A percentile compares a stretch with the other conserved stretches of the same genome.
Evolutionary conservation across 441 rosid genomes (phyloP).

Genomic region (Biscutella laevigata): DNA sequence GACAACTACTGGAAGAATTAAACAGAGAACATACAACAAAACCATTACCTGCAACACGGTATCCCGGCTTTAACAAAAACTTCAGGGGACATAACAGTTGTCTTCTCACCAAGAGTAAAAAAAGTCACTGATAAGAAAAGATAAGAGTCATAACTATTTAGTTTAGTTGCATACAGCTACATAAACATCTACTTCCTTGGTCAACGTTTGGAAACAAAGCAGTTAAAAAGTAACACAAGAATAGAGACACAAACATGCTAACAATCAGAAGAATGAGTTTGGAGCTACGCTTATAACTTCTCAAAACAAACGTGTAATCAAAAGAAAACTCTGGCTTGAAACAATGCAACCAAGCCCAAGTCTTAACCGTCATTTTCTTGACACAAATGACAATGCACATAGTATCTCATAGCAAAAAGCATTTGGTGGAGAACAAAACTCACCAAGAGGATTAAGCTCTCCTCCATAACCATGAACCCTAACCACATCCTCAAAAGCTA

Average conservation of each 20-base stretch:
- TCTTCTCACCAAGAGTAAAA: slow-evolving; percentile 90
- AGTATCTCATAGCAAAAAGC: slow-evolving; percentile 31
- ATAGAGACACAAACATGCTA: not conserved
- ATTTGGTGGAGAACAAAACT: not conserved
- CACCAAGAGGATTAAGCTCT: slow-evolving; percentile 95
- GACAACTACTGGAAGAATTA: not conserved
- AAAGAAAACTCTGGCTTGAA: too few species aligned
- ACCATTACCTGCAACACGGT: slow-evolving; percentile 89
- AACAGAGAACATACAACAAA: slow-evolving; percentile 23
- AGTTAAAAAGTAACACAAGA: not conserved
- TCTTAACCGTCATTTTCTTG: not conserved
- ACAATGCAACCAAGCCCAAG: slow-evolving; percentile 1
- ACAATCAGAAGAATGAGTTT: not conserved
- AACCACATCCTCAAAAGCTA: slow-evolving; percentile 92
- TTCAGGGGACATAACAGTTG: slow-evolving; percentile 97
- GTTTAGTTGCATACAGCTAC: slow-evolving; percentile 1
- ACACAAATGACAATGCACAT: slow-evolving; percentile 21
- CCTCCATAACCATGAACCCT: slow-evolving; percentile 90
- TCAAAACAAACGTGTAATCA: not conserved
- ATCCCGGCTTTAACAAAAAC: slow-evolving; percentile 79
- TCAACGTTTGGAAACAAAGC: not conserved
- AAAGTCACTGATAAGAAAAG: slow-evolving; percentile 55
- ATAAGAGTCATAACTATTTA: slow-evolving; percentile 12
- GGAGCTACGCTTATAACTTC: not conserved
- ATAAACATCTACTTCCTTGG: not conserved